Conservation (phyloP, 345 rosid genomes). For the Barbarea vulgaris region DNA sequence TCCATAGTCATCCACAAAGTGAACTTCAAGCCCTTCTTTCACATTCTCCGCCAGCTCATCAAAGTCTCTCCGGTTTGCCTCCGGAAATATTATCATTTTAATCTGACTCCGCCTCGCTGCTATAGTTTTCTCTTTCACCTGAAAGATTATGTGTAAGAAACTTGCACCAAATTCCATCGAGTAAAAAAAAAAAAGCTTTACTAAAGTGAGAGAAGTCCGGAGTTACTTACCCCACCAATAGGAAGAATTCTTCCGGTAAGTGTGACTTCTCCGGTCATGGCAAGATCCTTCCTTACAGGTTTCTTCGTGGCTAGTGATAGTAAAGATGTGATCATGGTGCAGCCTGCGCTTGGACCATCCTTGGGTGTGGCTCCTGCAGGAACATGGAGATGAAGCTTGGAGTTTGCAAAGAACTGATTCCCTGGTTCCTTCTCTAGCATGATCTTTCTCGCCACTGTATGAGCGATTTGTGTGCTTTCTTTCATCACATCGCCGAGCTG, state of each 20-base stretch:
- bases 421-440: slow-evolving; percentile 69
- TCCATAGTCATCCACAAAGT: slow-evolving; percentile 77
- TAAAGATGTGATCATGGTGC: slow-evolving; percentile 99
- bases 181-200: not conserved
- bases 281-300: slow-evolving; percentile 75
- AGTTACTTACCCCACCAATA: slow-evolving; percentile 90
- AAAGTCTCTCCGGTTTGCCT: slow-evolving; percentile 87
- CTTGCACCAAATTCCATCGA: slow-evolving; percentile 3
- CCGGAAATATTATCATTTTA: slow-evolving; percentile 85
- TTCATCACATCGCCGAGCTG: slow-evolving; percentile 99
- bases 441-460: slow-evolving; percentile 80
- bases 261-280: slow-evolving; percentile 98
- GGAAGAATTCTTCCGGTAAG: slow-evolving; percentile 91
- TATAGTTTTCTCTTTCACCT: slow-evolving; percentile 97
- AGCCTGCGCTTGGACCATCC: slow-evolving; percentile 99
- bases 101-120: slow-evolving; percentile 91
- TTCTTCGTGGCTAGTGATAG: slow-evolving; percentile 84
- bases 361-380: slow-evolving; percentile 99
- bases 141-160: slow-evolving; percentile 27
- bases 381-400: slow-evolving; percentile 97
- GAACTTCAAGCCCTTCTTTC: slow-evolving; percentile 91
- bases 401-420: slow-evolving; percentile 71
- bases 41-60: slow-evolving; percentile 89
- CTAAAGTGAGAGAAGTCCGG: slow-evolving; percentile 3
- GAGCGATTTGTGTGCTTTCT: slow-evolving; percentile 96